Conservation (phyloP, 257 asterid species). For the Leonotis leonurus region DNA sequence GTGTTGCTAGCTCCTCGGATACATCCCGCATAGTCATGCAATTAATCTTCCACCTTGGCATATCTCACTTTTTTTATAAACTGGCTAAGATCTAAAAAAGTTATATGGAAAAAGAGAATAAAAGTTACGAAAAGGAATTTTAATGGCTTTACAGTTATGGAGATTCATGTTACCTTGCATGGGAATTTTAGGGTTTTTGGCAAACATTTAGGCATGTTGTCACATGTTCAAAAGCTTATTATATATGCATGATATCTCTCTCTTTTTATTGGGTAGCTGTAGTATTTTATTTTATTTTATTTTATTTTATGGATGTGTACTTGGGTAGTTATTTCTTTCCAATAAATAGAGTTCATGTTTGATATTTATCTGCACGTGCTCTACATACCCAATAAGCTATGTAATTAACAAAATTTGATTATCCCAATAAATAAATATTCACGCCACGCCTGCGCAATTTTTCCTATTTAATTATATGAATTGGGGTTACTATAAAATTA, state of each 20-base stretch:
- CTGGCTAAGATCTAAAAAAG: not conserved
- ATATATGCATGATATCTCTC: not conserved
- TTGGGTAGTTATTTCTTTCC: too few species aligned
- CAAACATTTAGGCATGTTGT: slow-evolving; percentile 7
- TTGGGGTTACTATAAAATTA: too few species aligned
- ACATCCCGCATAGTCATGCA: not conserved
- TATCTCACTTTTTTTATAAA: not conserved
- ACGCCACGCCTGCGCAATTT: too few species aligned
- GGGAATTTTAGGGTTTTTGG: not conserved
- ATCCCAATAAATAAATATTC: too few species aligned
- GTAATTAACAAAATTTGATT: too few species aligned
- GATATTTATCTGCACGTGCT: too few species aligned
- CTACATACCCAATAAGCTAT: too few species aligned
- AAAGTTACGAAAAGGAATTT: not conserved
- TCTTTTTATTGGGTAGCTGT: not conserved
- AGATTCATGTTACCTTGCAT: slow-evolving; percentile 21
- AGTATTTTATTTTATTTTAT: too few species aligned
- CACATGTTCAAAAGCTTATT: slow-evolving; percentile 8
- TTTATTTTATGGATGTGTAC: not conserved
- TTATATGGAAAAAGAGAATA: not conserved
- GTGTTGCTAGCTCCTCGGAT: too few species aligned
- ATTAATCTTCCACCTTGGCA: not conserved
- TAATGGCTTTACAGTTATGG: slow-evolving; percentile 16
- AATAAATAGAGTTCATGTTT: not conserved
- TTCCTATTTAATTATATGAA: too few species aligned